Percentiles rank a stretch among this genome's conserved stretches.
Evolutionary conservation across 176 grass and related monocot genomes (phyloP).

Genomic region (Carex littledalei): DNA sequence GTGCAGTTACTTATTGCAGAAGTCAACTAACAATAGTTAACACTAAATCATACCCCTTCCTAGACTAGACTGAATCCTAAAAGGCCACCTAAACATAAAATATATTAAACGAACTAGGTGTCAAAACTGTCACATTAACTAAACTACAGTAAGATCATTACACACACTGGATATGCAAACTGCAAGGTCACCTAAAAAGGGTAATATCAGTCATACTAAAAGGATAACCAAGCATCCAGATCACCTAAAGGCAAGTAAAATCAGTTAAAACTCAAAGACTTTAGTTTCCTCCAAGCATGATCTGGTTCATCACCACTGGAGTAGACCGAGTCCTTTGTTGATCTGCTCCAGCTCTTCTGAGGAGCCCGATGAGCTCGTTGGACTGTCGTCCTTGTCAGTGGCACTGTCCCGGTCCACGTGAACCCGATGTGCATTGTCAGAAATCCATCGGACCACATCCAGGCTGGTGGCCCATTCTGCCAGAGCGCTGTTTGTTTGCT

Average conservation of each 20-base stretch:
- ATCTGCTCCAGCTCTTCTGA: slow-evolving; percentile 56
- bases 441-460: slow-evolving; percentile 70
- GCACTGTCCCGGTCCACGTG: slow-evolving; percentile 42
- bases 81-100: not conserved
- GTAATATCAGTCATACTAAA: not conserved
- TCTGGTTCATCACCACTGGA: slow-evolving; percentile 39
- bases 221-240: not conserved
- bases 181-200: not conserved
- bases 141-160: not conserved
- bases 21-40: not conserved
- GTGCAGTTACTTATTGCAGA: not conserved
- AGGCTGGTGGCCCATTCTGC: slow-evolving; percentile 48
- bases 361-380: slow-evolving; percentile 57
- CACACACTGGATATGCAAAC: not conserved
- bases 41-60: not conserved
- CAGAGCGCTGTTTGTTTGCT: slow-evolving; percentile 55
- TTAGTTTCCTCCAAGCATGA: not conserved
- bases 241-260: not conserved
- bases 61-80: slow-evolving; percentile 2
- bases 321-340: slow-evolving; percentile 34
- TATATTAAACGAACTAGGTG: not conserved
- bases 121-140: not conserved
- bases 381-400: slow-evolving; percentile 37
- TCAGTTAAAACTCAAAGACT: not conserved
- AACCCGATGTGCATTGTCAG: slow-evolving; percentile 61